Percentiles rank a stretch among this genome's conserved stretches.
Conservation (phyloP, 352 stramenopile genomes). For the Pythium periplocum region DNA sequence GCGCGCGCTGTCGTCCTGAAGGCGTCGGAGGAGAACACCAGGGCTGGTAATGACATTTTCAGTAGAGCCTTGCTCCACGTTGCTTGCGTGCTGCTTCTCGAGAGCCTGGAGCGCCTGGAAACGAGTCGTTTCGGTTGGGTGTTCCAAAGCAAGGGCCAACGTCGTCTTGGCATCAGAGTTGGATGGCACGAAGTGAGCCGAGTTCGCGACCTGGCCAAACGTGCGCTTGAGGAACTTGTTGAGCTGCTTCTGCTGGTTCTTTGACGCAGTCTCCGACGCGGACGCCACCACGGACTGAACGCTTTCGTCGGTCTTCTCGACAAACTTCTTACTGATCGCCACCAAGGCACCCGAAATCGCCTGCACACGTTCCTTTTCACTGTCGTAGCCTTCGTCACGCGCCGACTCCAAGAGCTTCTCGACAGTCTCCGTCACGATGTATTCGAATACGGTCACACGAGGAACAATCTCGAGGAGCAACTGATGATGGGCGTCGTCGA, state of each 20-base stretch:
- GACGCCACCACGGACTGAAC: slow-evolving; percentile 11
- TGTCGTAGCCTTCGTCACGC: slow-evolving; percentile 28
- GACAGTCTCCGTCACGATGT: slow-evolving; percentile 48
- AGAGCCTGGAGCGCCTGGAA: slow-evolving; percentile 67
- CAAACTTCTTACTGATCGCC: slow-evolving; percentile 55
- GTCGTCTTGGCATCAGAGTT: slow-evolving; percentile 63
- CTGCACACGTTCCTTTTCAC: slow-evolving; percentile 31
- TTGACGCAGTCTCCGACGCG: slow-evolving; percentile 14
- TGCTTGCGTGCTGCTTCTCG: slow-evolving; percentile 39
- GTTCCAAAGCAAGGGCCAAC: slow-evolving; percentile 69
- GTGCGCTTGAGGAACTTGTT: slow-evolving; percentile 57
- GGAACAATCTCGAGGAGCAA: slow-evolving; percentile 39
- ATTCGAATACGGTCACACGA: slow-evolving; percentile 35
- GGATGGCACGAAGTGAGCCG: slow-evolving; percentile 68
- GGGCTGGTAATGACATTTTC: slow-evolving; percentile 45
- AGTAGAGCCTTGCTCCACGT: slow-evolving; percentile 5
- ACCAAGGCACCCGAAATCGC: slow-evolving; percentile 41
- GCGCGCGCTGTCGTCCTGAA: slow-evolving; percentile 70
- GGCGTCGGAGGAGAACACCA: slow-evolving; percentile 55
- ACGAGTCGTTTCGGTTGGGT: slow-evolving; percentile 69
- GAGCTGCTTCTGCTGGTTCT: slow-evolving; percentile 47
- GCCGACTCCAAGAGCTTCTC: slow-evolving; percentile 39
- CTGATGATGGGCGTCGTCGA: slow-evolving; percentile 30
- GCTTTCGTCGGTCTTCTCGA: slow-evolving; percentile 40
- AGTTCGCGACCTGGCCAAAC: slow-evolving; percentile 69